Percentiles rank a stretch among this genome's conserved stretches.
These are phyloP conservation scores for Rhipidocladum racemiflorum DNA, from an alignment of 176 grass and related monocot genomes.

Conservation along the genomic window DNA sequence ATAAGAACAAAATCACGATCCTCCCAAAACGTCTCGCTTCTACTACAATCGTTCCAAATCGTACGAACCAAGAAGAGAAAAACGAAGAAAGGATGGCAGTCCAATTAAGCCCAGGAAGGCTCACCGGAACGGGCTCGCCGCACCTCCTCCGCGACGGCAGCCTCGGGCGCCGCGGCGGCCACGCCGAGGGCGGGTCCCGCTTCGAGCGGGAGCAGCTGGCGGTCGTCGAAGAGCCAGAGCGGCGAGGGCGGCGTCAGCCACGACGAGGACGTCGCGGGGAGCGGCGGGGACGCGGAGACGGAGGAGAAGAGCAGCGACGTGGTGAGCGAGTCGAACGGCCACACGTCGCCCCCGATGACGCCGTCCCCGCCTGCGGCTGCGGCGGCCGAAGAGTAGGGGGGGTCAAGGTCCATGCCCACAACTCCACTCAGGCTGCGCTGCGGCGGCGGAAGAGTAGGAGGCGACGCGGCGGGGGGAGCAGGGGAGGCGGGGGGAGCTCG, in stretches of 20 bases:
- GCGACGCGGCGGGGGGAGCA: background rate
- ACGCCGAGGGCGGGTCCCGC: background rate
- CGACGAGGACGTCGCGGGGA: conserved; percentile 27
- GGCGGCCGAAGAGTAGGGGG: conserved; percentile 2
- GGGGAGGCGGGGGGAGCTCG: background rate
- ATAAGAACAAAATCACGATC: conserved; percentile 25
- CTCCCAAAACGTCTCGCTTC: background rate
- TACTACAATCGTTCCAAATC: background rate
- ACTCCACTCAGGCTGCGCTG: background rate
- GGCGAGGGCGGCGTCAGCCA: conserved; percentile 55
- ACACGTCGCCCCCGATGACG: conserved; percentile 32
- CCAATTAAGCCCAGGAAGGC: background rate
- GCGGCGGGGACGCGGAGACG: conserved; percentile 39
- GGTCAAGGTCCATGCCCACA: conserved; percentile 47
- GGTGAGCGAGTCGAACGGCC: conserved; percentile 75
- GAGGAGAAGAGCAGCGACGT: conserved; percentile 48
- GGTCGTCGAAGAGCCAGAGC: conserved; percentile 70
- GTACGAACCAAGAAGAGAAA: background rate
- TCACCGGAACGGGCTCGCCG: conserved; percentile 49
- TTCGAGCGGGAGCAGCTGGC: conserved; percentile 39
- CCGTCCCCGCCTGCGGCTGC: conserved; percentile 8
- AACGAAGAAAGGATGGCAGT: background rate
- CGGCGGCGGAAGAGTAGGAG: conserved; percentile 19
- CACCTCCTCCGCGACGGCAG: conserved; percentile 31
- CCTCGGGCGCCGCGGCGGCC: conserved; percentile 8